A percentile compares a stretch with the other conserved stretches of the same genome.
phyloP scores from a whole-genome alignment of 2,329 filamentous ascomycete species.

The Colletotrichum liriopes region DNA sequence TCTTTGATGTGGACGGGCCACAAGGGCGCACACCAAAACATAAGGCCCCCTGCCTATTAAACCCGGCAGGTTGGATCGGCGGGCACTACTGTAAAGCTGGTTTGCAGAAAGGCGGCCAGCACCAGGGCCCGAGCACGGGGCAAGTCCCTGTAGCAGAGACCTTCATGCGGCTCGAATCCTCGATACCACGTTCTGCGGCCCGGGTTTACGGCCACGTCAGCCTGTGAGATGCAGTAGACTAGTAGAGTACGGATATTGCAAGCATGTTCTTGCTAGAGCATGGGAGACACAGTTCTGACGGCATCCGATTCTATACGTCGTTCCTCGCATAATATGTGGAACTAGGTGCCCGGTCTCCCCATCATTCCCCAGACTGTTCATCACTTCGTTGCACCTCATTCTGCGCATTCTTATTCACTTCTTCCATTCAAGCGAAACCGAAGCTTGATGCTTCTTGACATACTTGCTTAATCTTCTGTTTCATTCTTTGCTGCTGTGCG shows the following conservation, averaged over 20 bases:
- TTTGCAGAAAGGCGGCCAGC: no score
- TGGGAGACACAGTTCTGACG: conserved; percentile 13
- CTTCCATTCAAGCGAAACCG: neutral
- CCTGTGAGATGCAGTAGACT: neutral
- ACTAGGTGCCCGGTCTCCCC: conserved; percentile 14
- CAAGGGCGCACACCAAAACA: no score
- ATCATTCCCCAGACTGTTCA: conserved; percentile 17
- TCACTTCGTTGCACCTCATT: conserved; percentile 17
- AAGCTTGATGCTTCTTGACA: conserved; percentile 33
- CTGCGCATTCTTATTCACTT: neutral
- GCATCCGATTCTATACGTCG: conserved; percentile 4
- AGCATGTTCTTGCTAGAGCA: conserved; percentile 9
- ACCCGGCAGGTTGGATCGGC: neutral
- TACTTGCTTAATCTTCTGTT: neutral
- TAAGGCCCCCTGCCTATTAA: neutral
- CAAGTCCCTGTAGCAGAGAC: conserved; percentile 2
- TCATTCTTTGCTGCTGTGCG: conserved; percentile 28
- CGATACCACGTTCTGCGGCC: conserved; percentile 23
- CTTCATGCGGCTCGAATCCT: conserved; percentile 23
- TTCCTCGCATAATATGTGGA: conserved; percentile 9
- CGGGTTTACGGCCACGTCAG: conserved; percentile 31
- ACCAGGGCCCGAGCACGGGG: conserved; percentile 2
- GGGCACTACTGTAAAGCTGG: neutral
- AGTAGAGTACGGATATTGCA: neutral
- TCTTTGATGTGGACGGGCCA: neutral